A percentile compares a stretch with the other conserved stretches of the same genome.
These are phyloP conservation scores for Teunomyces cretensis DNA, from an alignment of 805 yeast genomes.

Conservation along the genomic window DNA sequence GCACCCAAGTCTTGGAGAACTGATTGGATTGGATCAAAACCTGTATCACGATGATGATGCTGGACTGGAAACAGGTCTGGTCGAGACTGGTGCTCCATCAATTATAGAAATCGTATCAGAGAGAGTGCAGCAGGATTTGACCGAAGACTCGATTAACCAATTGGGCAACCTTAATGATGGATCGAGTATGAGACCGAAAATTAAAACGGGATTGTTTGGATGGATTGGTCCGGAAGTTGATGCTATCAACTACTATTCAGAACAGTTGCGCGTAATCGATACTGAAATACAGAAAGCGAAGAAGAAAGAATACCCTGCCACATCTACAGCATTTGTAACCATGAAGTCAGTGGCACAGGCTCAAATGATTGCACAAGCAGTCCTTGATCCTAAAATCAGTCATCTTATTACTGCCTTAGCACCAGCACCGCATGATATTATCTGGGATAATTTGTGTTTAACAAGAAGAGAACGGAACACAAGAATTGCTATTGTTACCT, in stretches of 20 bases:
- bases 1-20: conserved; percentile 29
- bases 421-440: conserved; percentile 94
- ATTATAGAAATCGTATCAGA: conserved; percentile 29
- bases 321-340: conserved; percentile 90
- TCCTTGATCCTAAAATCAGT: conserved; percentile 84
- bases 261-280: conserved; percentile 67
- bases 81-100: conserved; percentile 9
- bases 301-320: conserved; percentile 68
- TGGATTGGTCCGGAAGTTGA: conserved; percentile 70
- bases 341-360: conserved; percentile 95
- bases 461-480: conserved; percentile 69
- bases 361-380: conserved; percentile 95
- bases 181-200: conserved; percentile 53
- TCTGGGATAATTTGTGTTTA: conserved; percentile 88
- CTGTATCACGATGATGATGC: conserved; percentile 14
- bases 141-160: conserved; percentile 13
- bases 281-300: conserved; percentile 67
- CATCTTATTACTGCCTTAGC: conserved; percentile 81
- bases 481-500: conserved; percentile 63
- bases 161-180: conserved; percentile 28
- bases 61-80: conserved; percentile 1
- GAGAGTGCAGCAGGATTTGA: conserved; percentile 15
- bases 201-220: conserved; percentile 61
- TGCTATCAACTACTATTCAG: conserved; percentile 74
- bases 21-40: conserved; percentile 18